Evolutionary conservation across 1,284 basidiomycete species (phyloP), one percentile per base, ranked within the genome.

Genomic region (Erythrobasidium hasegawianum): DNA sequence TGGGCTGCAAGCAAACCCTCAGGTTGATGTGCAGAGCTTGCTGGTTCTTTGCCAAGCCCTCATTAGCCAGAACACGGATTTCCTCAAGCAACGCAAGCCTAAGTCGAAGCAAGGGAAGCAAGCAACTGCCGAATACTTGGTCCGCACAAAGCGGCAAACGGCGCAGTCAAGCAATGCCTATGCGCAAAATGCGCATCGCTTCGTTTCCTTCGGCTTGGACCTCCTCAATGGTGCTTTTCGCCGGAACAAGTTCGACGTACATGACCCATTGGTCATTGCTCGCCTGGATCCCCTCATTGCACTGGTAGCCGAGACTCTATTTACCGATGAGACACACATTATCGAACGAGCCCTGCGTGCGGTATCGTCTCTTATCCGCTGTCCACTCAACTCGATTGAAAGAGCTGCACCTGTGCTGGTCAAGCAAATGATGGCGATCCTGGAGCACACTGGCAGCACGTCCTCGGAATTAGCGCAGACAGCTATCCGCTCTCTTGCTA

Each of bases 141-240:
- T 95, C 0, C 33, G 33, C 9, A 45, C 9, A 27, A 64, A 52
- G 57, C 57, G 26, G 43, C 24, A 14, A 82, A 87, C 55, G 76
- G 26, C 80, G 24, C 79, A 80, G 7, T 76, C 77, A 13, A 83
- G 86, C 9, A 80, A 79, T 1, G 84, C 90, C 72, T 96, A 87
- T 76, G 81, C 85, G 0, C 85, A 86, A 72, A 97, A 96, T 76
- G 94, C 90, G 7, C 73, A 76, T 75, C 93, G 90, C 61, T 98
- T 98, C 73, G 86, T 97, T 54, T 84, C 85, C 1, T 92, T 98
- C 71, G 96, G 96, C 55, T 82, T 98, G 20, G 94, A 98, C 69
- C 81, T 98, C 11, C 89, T 98, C 73, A 85, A 88, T 71, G 91
- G 90, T 1, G 90, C 91, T 0, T 85, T 92, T 75, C 85, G 89